phyloP scores from a whole-genome alignment of 129 eudicot genomes.

The Mikania micrantha region DNA sequence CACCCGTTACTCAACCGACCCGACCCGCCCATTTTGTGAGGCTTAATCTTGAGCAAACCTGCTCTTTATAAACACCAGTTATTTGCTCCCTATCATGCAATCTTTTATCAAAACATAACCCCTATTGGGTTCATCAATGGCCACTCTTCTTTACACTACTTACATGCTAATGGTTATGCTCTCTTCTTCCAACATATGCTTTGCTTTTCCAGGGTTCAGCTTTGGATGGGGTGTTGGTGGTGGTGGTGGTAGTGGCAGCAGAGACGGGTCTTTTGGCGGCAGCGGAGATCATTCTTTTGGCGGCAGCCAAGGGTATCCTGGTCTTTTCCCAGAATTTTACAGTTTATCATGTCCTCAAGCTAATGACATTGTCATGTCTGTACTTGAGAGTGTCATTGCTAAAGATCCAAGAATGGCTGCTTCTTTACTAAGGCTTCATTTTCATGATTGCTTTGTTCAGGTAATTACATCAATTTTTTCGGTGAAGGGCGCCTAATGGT shows the following conservation, averaged over 20 bases:
- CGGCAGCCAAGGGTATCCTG: slow-evolving; percentile 27
- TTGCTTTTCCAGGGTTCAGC: slow-evolving; percentile 55
- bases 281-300: neutral
- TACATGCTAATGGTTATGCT: slow-evolving; percentile 27
- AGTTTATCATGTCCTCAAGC: slow-evolving; percentile 64
- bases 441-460: too few relatives aligned
- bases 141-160: slow-evolving; percentile 25
- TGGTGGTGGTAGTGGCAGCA: slow-evolving; percentile 8
- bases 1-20: too few relatives aligned
- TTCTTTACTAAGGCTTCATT: too few relatives aligned
- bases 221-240: slow-evolving; percentile 45
- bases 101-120: slow-evolving; percentile 9
- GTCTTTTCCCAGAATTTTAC: slow-evolving; percentile 64
- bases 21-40: too few relatives aligned
- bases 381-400: too few relatives aligned
- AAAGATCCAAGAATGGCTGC: too few relatives aligned
- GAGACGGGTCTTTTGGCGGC: slow-evolving; percentile 14
- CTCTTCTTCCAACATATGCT: slow-evolving; percentile 21
- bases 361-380: too few relatives aligned
- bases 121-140: slow-evolving; percentile 35
- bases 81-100: slow-evolving; percentile 10
- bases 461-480: too few relatives aligned
- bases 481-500: too few relatives aligned
- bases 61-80: slow-evolving; percentile 24
- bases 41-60: slow-evolving; percentile 12